Evolutionary conservation across 495 filamentous ascomycete genomes (phyloP), one percentile per base, ranked within the genome.

Genomic region (Penicillium alfredii): DNA sequence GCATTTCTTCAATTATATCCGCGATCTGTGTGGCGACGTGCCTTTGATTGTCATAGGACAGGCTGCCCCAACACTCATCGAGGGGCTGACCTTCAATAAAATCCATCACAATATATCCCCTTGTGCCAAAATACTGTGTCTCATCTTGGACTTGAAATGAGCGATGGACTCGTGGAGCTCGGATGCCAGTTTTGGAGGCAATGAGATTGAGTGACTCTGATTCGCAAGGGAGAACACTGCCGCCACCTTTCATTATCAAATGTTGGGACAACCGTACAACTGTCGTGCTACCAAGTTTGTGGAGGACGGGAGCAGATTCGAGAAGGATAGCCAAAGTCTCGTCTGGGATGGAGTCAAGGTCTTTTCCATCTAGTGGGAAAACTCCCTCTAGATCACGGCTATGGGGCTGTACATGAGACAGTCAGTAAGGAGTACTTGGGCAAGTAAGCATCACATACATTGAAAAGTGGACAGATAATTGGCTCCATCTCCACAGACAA

Each of bases 101-200:
- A 44, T 63, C 51, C 52, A 63, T 61, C n/a, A 60, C 38, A 42
- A 63, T 48, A 38, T 54, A 61, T 4, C 55, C 43, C 21, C 16
- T 41, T 8, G 35, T 62, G 5, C 47, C 48, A 38, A 49, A 51
- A 16, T 52, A 58, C 24, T 55, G 30, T 4, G 44, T 49, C 3
- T 52, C 47, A 28, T 51, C 41, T 21, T 30, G 17, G 20, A 52
- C 5, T 13, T 49, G 35, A 20, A 55, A 42, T 27, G 44, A 25
- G 6, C 51, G 44, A 38, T 55, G 26, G 33, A 58, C 44, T 28
- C 42, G 26, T 24, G 51, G 50, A 10, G 12, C 42, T 37, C 40
- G 43, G 22, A 51, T 44, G 12, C 13, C 25, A 23, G 44, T 11
- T 29, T 12, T 44, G 8, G 45, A 38, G 6, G 44, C 42, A 32